phyloP scores from a whole-genome alignment of 805 yeast species.

The Myxozyma melibiosi region DNA sequence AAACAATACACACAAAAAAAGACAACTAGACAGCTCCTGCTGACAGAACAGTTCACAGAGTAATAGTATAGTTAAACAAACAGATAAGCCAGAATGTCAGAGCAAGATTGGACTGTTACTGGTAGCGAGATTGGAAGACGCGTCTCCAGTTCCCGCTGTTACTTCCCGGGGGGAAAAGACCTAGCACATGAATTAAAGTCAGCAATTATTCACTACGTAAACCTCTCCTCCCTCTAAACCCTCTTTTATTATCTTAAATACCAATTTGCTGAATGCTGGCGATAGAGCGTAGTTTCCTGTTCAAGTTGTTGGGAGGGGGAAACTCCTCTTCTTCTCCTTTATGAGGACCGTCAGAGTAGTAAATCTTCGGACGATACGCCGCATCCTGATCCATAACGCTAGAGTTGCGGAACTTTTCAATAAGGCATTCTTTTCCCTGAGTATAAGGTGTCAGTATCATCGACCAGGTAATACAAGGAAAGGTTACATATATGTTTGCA shows the following conservation, averaged over 20 bases:
- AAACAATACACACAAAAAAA: not conserved
- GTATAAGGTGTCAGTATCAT: constrained; percentile 21
- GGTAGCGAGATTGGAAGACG: constrained; percentile 18
- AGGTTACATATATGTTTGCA: constrained; percentile 47
- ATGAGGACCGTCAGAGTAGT: constrained; percentile 48
- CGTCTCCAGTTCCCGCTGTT: constrained; percentile 31
- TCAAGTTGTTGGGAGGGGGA: constrained; percentile 45
- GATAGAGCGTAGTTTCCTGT: constrained; percentile 42
- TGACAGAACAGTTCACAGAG: not conserved
- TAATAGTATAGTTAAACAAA: not conserved
- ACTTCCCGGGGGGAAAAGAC: constrained; percentile 33
- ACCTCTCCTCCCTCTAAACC: not conserved
- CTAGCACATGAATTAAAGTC: not conserved
- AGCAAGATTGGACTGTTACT: not conserved
- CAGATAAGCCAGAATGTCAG: not conserved
- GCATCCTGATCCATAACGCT: constrained; percentile 53
- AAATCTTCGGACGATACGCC: constrained; percentile 53
- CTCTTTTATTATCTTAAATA: not conserved
- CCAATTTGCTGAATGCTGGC: constrained; percentile 42
- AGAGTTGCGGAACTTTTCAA: constrained; percentile 54
- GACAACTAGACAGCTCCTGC: not conserved
- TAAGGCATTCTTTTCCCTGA: constrained; percentile 51
- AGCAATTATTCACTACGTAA: not conserved
- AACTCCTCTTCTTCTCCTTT: constrained; percentile 50
- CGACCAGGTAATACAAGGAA: not conserved